Conservation (phyloP, 2,329 filamentous ascomycete genomes). For the Aureobasidium sp. region DNA sequence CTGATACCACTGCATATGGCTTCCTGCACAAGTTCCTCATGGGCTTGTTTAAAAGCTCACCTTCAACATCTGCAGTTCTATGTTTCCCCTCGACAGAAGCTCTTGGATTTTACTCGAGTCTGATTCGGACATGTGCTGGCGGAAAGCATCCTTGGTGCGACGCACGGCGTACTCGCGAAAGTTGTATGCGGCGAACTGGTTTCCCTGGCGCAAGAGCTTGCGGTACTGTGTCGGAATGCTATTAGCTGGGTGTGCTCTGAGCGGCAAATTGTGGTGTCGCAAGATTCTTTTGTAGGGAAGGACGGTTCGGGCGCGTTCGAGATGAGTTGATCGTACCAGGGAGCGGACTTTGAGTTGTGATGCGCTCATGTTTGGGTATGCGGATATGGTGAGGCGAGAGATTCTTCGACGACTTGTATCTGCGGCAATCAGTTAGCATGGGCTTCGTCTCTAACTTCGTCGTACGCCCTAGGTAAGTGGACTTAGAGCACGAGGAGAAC, state of each 20-base stretch:
- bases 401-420: background rate
- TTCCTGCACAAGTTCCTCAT: background rate
- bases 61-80: conserved; percentile 85
- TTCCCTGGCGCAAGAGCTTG: conserved; percentile 76
- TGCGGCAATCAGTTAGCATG: background rate
- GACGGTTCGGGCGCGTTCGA: background rate
- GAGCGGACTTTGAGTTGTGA: conserved; percentile 18
- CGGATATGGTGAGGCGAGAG: background rate
- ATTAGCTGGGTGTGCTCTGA: background rate
- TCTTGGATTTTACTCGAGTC: conserved; percentile 77
- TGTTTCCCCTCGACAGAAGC: conserved; percentile 77
- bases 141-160: conserved; percentile 83
- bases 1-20: background rate
- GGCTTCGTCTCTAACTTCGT: background rate
- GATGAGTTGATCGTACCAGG: conserved; percentile 13
- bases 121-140: conserved; percentile 63
- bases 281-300: background rate
- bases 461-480: background rate
- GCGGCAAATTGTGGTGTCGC: background rate
- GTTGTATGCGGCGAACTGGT: conserved; percentile 89
- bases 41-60: conserved; percentile 43
- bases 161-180: conserved; percentile 95
- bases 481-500: background rate
- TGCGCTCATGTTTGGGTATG: conserved; percentile 11
- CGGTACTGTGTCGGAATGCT: conserved; percentile 59